Base-by-base conservation (phyloP, 2,329 filamentous ascomycete species). In the Trichoderma sp. region DNA sequence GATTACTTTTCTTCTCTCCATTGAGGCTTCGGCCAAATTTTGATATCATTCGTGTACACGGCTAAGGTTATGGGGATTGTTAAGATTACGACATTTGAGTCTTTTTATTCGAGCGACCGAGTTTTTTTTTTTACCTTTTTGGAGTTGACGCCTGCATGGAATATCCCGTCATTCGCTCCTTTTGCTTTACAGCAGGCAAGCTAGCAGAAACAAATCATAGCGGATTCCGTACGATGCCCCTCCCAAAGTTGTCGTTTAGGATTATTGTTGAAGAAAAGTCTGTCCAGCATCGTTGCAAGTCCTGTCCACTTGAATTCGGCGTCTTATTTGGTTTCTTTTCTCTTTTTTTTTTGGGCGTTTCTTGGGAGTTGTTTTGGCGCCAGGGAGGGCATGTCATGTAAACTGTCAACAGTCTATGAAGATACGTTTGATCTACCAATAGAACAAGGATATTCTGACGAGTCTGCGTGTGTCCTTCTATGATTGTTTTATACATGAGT, bases 381-480 rank as follows among this genome's bases (percentile, higher is more conserved):
- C 75, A 76, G 80, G 78, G 77, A 77, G 72, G 70, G 73, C 76
- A 76, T 78, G 75, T 75, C 75, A 75, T 79, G 77, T 79, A 76
- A 73, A 77, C 73, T 72, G 74, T 73, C 70, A 63, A 61, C 66
- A 73, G 64, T 75, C 71, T 65, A 74, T 72, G 72, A 74, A 73
- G 66, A 70, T 73, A 60, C 69, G 71, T 73, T 72, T 70, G 72
- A 74, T 71, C 64, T 73, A 72, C 70, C 70, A 73, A 73, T 72
- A 74, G 74, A 74, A n/a, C 56, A 74, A 73, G 66, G 66, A 71
- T 47, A 64, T 58, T 64, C 58, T 70, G 56, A 70, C 51, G 34
- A 39, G 18, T 28, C 28, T 18, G n/a, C 11, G 4, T 30, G 15
- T 30, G 30, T 24, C 21, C 21, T 24, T 53, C 11, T 24, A 21